These are phyloP conservation scores for Cladosporium sp. DNA, from an alignment of 2,329 filamentous ascomycete species.

Conservation along the genomic window DNA sequence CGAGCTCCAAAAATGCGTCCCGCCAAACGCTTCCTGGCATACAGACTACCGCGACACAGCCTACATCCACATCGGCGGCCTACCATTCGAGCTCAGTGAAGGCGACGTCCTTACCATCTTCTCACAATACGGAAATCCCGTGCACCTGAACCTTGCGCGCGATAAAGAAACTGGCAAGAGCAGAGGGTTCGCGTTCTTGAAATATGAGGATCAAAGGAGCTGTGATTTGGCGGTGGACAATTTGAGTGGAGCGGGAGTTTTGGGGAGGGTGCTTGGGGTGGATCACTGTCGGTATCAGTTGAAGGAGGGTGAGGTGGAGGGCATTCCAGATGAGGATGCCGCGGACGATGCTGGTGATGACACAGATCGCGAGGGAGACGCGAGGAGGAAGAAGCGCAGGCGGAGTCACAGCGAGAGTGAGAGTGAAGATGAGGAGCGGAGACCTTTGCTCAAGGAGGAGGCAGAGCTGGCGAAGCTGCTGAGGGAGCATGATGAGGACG, in stretches of 20 bases:
- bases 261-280: constrained; percentile 78
- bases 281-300: constrained; percentile 92
- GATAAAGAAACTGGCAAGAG: constrained; percentile 97
- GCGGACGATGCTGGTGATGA: constrained; percentile 55
- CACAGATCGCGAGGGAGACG: constrained; percentile 38
- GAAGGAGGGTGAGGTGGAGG: constrained; percentile 64
- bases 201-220: constrained; percentile 97
- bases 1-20: constrained; percentile 86
- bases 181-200: constrained; percentile 91
- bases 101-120: constrained; percentile 96
- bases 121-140: constrained; percentile 93
- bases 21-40: constrained; percentile 90
- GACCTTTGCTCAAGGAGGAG: constrained; percentile 78
- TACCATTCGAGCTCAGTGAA: constrained; percentile 90
- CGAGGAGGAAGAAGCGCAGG: constrained; percentile 47
- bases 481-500: constrained; percentile 77
- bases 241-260: constrained; percentile 78
- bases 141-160: constrained; percentile 85
- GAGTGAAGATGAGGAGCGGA: constrained; percentile 43
- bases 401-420: constrained; percentile 43
- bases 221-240: constrained; percentile 97
- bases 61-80: constrained; percentile 91
- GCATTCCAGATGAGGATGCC: constrained; percentile 47
- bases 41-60: constrained; percentile 97
- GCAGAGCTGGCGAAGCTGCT: constrained; percentile 73